Conservation (phyloP, 352 stramenopile genomes). For the Globisporangium cederbergense region DNA sequence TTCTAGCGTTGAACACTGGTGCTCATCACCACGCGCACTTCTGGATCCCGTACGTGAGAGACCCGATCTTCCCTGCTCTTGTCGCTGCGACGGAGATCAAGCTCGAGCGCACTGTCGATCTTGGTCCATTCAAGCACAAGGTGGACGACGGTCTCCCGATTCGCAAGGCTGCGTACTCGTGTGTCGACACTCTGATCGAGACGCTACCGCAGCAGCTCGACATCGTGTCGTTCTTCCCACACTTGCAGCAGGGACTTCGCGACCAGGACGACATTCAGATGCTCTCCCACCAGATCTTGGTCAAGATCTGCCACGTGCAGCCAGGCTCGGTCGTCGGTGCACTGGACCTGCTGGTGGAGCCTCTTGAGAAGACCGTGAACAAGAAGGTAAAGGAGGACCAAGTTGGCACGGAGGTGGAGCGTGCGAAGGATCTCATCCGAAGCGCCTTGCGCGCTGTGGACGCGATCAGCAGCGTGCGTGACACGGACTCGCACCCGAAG, state of each 20-base stretch:
- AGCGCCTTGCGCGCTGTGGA: conserved; percentile 90
- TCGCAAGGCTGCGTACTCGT: conserved; percentile 91
- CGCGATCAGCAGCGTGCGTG: conserved; percentile 64
- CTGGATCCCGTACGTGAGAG: conserved; percentile 71
- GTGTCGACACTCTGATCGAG: conserved; percentile 95
- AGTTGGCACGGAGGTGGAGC: conserved; percentile 94
- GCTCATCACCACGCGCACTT: conserved; percentile 92
- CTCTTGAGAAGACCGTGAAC: conserved; percentile 94
- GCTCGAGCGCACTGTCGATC: conserved; percentile 95
- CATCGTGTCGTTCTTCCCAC: conserved; percentile 89
- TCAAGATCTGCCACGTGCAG: conserved; percentile 89
- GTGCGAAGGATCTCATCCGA: conserved; percentile 95
- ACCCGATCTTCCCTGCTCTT: conserved; percentile 89
- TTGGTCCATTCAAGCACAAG: conserved; percentile 99
- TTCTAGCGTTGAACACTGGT: conserved; percentile 95
- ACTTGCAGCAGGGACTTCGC: conserved; percentile 89
- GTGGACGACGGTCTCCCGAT: conserved; percentile 89
- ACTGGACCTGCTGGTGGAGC: conserved; percentile 88
- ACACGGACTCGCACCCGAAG: conserved; percentile 73
- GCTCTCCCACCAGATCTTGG: conserved; percentile 96
- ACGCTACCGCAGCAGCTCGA: conserved; percentile 91
- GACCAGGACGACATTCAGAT: conserved; percentile 97
- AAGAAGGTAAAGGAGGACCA: conserved; percentile 95
- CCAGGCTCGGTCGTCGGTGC: conserved; percentile 79
- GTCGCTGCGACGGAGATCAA: conserved; percentile 91